These are phyloP conservation scores for Ambrosiella cleistominuta DNA, from an alignment of 2,329 filamentous ascomycete genomes.

Conservation along the genomic window DNA sequence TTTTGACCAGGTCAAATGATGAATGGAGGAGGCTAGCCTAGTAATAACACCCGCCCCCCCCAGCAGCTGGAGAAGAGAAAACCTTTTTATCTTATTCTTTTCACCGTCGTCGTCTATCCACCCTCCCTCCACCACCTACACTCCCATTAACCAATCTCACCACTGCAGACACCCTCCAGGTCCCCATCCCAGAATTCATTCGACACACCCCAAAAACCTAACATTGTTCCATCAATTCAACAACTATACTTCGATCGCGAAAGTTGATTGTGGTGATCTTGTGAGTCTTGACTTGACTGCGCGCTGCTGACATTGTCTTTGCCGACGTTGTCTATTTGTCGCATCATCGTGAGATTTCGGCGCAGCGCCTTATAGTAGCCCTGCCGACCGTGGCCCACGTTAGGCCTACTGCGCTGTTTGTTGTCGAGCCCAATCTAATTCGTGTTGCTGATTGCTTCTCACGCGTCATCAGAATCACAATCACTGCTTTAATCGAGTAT, in stretches of 20 bases:
- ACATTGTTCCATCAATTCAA: constrained; percentile 3
- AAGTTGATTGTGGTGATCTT: neutral
- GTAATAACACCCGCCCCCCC: neutral
- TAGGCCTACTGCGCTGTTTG: neutral
- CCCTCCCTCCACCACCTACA: constrained; percentile 13
- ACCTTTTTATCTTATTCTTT: constrained; percentile 10
- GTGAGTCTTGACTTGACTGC: neutral
- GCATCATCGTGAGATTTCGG: neutral
- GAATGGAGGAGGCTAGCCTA: neutral
- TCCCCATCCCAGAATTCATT: constrained; percentile 10
- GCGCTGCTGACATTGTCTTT: neutral
- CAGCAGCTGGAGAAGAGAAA: constrained; percentile 2
- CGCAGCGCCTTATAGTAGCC: neutral
- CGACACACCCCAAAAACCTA: constrained; percentile 12
- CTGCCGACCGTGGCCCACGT: neutral
- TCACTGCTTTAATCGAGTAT: no score
- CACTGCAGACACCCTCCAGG: constrained; percentile 13
- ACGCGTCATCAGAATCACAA: neutral
- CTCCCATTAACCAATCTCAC: constrained; percentile 13
- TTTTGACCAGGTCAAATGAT: neutral
- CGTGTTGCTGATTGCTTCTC: neutral
- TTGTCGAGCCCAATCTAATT: neutral
- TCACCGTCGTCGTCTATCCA: constrained; percentile 10
- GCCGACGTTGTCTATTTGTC: neutral
- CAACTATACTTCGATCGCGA: neutral